These are phyloP conservation scores for Pyrenophora tritici-repentis DNA, from an alignment of 2,329 filamentous ascomycete species.

Conservation along the genomic window DNA sequence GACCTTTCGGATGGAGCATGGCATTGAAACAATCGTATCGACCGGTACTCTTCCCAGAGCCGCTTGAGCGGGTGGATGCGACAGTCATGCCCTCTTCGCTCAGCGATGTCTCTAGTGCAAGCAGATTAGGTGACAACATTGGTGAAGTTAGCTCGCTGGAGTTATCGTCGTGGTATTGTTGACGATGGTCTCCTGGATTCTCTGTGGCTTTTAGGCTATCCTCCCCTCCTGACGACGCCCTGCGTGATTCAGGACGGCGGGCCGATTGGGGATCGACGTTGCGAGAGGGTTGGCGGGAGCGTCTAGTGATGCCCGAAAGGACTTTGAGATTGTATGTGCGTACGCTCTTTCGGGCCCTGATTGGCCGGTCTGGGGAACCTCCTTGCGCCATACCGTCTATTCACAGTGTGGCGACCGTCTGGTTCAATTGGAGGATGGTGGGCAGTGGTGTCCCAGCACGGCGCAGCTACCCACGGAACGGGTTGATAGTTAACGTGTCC, in stretches of 20 bases:
- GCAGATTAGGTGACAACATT: neutral
- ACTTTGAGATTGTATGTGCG: conserved; percentile 5
- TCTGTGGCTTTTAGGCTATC: neutral
- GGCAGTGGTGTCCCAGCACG: neutral
- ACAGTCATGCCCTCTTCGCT: neutral
- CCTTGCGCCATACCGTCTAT: neutral
- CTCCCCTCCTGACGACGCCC: neutral
- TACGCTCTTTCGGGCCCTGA: conserved; percentile 1
- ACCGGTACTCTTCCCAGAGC: neutral
- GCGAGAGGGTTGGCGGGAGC: neutral
- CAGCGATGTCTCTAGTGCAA: neutral
- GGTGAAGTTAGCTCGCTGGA: conserved; percentile 5
- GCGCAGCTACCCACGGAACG: too few relatives aligned
- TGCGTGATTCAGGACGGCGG: neutral
- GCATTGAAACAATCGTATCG: conserved; percentile 20
- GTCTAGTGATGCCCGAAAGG: neutral
- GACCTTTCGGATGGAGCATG: conserved; percentile 8
- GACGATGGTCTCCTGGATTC: neutral
- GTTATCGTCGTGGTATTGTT: neutral
- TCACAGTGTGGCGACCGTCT: neutral
- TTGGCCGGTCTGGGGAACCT: neutral
- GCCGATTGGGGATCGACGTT: neutral
- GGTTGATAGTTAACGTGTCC: too few relatives aligned
- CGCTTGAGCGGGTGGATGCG: neutral
- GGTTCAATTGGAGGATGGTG: neutral